Evolutionary conservation across 2,329 filamentous ascomycete species (phyloP).

Genomic region (Pestalotiopsis sp.): DNA sequence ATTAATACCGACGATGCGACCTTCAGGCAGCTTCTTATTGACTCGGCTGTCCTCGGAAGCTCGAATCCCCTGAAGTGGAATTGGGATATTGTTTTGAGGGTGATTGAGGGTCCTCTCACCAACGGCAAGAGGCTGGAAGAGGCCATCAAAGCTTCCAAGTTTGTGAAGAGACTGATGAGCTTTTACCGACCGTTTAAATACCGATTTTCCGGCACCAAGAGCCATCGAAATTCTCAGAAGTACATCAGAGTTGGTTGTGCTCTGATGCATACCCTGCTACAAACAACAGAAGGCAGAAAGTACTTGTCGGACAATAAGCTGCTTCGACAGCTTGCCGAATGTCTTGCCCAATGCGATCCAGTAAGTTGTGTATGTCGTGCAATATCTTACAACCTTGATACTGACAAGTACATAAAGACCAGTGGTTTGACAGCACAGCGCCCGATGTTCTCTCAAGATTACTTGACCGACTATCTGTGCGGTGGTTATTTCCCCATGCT

Average conservation of each 20-base stretch:
- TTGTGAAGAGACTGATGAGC: constrained; percentile 90
- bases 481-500: constrained; percentile 94
- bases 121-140: constrained; percentile 93
- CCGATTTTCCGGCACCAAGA: constrained; percentile 87
- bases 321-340: constrained; percentile 91
- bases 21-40: constrained; percentile 67
- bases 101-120: constrained; percentile 90
- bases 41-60: constrained; percentile 85
- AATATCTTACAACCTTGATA: not conserved
- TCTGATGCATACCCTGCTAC: constrained; percentile 81
- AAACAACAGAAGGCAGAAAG: constrained; percentile 80
- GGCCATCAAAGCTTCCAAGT: constrained; percentile 92
- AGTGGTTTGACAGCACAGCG: constrained; percentile 78
- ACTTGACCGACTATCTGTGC: constrained; percentile 84
- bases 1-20: constrained; percentile 62
- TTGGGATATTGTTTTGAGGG: constrained; percentile 88
- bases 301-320: constrained; percentile 93
- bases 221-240: constrained; percentile 89
- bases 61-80: constrained; percentile 96
- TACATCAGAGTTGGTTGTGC: constrained; percentile 91
- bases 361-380: constrained; percentile 47
- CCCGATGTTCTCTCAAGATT: constrained; percentile 85
- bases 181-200: constrained; percentile 98
- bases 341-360: constrained; percentile 90
- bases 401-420: constrained; percentile 43